Evolutionary conservation across 208 protist genomes (phyloP), one percentile per base, ranked within the genome.

Genomic region (Acanthamoeba culbertsoni): DNA sequence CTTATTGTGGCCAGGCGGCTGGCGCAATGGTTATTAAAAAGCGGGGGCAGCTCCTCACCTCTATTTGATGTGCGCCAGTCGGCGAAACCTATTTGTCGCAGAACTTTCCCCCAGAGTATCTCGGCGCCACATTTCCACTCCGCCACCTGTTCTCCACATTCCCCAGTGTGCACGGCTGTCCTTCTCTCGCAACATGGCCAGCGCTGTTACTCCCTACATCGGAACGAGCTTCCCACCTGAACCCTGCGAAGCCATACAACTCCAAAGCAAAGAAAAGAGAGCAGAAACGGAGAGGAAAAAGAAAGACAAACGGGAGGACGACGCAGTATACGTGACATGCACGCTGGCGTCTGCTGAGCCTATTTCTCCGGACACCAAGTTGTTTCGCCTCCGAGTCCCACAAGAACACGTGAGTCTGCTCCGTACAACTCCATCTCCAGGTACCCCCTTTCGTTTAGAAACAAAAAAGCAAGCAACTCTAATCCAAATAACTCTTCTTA

Each of bases 291-390:
- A 84, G 43, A 84, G 40, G 73, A 37, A 84, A 20, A 37, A 42
- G 65, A 75, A 43, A 35, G 65, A 23, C 35, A 42, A 75, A 35
- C 16, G 37, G n/a, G 42, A 33, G 10, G 43, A 57, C 40, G 71
- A 82, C 18, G 71, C 6, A 12, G 40, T 51, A 3, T 57, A 84
- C 73, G 14, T 84, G 42, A 40, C 73, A 14, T 57, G 28, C 73
- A 84, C 48, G 73, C 5, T 84, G 10, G 73, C 45, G 2, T 40
- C 73, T 28, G n/a, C 73, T 5, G 73, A 57, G 26, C 73, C 73
- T 7, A 57, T 84, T 18, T 84, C 73, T 40, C 73, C 73, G 16
- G 73, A 84, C 43, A 84, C 73, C 73, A 84, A 84, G 43, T 26
- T 84, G 7, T 84, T 84, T 45, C 73, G 73, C n/a, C 37, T 84